A percentile compares a stretch with the other conserved stretches of the same genome.
These are phyloP conservation scores for Malus asiatica DNA, from an alignment of 306 rosid species.

Conservation along the genomic window DNA sequence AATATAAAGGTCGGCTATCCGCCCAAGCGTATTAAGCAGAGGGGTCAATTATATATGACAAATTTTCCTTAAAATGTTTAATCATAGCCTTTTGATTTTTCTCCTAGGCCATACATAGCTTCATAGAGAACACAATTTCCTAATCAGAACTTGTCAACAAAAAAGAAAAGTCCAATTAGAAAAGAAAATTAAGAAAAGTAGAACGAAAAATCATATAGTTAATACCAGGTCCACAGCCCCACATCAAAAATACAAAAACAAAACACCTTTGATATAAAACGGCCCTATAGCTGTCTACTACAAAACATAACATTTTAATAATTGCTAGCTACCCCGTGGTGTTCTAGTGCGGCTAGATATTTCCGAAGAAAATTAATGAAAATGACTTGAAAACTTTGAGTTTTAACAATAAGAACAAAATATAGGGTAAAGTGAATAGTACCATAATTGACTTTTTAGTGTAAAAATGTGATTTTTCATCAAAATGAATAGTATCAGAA, in stretches of 20 bases:
- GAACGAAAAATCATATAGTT: background rate
- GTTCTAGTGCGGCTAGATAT: background rate
- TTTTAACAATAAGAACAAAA: no score
- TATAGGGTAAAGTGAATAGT: no score
- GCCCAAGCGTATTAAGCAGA: background rate
- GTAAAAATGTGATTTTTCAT: no score
- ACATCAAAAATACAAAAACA: background rate
- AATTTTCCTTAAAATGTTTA: background rate
- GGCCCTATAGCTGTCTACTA: background rate
- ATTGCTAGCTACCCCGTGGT: background rate
- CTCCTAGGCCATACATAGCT: background rate
- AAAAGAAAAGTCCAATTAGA: background rate
- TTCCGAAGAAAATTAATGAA: no score
- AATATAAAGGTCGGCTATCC: background rate
- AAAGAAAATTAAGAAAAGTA: background rate
- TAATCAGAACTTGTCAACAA: no score
- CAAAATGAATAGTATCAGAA: rapidly evolving
- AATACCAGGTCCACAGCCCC: background rate
- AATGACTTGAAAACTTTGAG: no score
- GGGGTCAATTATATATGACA: background rate
- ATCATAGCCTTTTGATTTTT: background rate
- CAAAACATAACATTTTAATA: background rate
- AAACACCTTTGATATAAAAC: background rate
- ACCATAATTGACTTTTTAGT: no score
- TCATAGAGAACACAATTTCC: background rate